Evolutionary conservation across 495 filamentous ascomycete genomes (phyloP), one percentile per base, ranked within the genome.

Genomic region (Aspergillus hancockii): DNA sequence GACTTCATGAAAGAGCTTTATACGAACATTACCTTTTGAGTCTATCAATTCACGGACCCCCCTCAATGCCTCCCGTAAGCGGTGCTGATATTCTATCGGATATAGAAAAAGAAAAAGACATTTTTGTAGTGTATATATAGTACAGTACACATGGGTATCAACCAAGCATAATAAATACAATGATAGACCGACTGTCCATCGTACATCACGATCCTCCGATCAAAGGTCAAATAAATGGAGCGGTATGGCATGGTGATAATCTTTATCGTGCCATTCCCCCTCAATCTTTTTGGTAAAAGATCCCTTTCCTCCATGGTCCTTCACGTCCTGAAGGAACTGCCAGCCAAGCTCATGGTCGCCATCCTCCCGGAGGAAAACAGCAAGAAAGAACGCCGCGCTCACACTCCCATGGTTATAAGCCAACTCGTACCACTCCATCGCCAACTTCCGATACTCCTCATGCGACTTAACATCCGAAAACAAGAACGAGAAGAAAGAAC

Each of bases 381-480:
- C 67, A 19, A 65, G 8, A 23, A 70, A 68, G 8, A 74, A 51
- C 0, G 51, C 55, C 4, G 71, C 66, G 8, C 34, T 18, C 8
- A 18, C 14, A 31, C 38, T 54, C 10, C 58, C 57, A 30, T 32
- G 58, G 9, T 18, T 30, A n/a, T 23, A 51, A 2, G 67, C 70
- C 25, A 72, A 41, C 10, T 61, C 23, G 47, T 75, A 76, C 75
- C 74, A 79, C 12, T 75, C 61, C 2, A 61, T 18, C 4, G 77
- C 71, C 6, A 73, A 46, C 4, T 23, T 30, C 19, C 61, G 64
- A 45, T 75, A 79, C 3, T 70, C 60, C 19, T 54, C 16, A 0
- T 52, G 61, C 2, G 59, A 43, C 19, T 57, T 52, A 10, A 51
- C 52, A 16, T 58, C 57, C 14, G 38, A 6, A 40, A 63, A 57